Conservation (phyloP, 1,284 basidiomycete species). For the Hypsizygus ulmarius region DNA sequence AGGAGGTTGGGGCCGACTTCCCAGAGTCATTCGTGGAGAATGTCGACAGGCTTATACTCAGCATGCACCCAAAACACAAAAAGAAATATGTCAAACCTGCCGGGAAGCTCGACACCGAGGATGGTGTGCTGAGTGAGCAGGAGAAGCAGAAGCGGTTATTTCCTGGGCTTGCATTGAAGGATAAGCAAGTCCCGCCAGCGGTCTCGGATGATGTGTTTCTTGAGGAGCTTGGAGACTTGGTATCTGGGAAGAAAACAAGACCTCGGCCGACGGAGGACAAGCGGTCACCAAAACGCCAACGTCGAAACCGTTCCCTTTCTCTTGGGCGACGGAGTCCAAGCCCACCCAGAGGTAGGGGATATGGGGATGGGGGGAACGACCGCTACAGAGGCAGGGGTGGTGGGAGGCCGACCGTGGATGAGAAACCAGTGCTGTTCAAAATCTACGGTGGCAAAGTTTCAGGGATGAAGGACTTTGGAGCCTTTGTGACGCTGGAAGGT, state of each 20-base stretch:
- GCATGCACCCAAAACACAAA: slow-evolving; percentile 96
- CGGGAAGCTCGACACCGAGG: slow-evolving; percentile 38
- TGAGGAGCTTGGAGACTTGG: slow-evolving; percentile 85
- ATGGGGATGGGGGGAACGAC: slow-evolving; percentile 44
- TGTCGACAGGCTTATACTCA: slow-evolving; percentile 91
- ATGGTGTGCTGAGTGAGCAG: slow-evolving; percentile 50
- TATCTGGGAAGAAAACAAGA: slow-evolving; percentile 65
- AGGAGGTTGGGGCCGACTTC: slow-evolving; percentile 82
- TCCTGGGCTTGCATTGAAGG: slow-evolving; percentile 86
- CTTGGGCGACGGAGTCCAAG: slow-evolving; percentile 50
- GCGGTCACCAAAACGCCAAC: slow-evolving; percentile 55
- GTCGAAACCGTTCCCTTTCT: slow-evolving; percentile 46
- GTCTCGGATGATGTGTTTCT: slow-evolving; percentile 65
- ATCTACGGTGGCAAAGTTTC: slow-evolving; percentile 90
- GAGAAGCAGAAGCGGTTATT: slow-evolving; percentile 85
- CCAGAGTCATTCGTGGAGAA: slow-evolving; percentile 89
- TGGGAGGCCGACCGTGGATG: slow-evolving; percentile 58
- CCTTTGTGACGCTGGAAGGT: slow-evolving; percentile 89
- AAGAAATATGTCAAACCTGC: slow-evolving; percentile 49
- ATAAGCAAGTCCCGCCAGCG: slow-evolving; percentile 60
- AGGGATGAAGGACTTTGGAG: slow-evolving; percentile 92
- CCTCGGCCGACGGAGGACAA: slow-evolving; percentile 47
- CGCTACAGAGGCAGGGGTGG: slow-evolving; percentile 38
- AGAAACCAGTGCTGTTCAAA: slow-evolving; percentile 88
- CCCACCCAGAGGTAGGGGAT: slow-evolving; percentile 50